Percentiles rank a stretch among this genome's conserved stretches.
phyloP scores from a whole-genome alignment of 2,329 filamentous ascomycete genomes.

The Ambrosiella xylebori region DNA sequence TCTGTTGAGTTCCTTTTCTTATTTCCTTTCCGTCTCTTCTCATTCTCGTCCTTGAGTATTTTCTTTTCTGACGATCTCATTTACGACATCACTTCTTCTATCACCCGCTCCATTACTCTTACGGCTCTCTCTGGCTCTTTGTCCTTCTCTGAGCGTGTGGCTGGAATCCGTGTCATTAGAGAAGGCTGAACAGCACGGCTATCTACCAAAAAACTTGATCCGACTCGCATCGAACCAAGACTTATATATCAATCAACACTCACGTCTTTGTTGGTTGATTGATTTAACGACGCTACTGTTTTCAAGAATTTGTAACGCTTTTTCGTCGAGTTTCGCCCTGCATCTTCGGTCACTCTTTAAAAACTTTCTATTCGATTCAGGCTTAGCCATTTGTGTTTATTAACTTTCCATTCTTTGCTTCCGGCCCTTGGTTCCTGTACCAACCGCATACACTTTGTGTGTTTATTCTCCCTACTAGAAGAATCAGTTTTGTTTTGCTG shows the following conservation, averaged over 20 bases:
- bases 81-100: neutral
- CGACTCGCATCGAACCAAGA: neutral
- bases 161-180: constrained; percentile 10
- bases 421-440: neutral
- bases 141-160: constrained; percentile 7
- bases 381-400: constrained; percentile 4
- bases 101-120: neutral
- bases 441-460: neutral
- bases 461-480: neutral
- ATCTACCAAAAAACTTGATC: neutral
- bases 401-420: constrained; percentile 8
- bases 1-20: constrained; percentile 6
- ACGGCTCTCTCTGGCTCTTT: neutral
- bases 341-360: constrained; percentile 8
- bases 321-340: neutral
- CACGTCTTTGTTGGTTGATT: neutral
- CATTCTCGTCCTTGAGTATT: constrained; percentile 14
- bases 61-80: neutral
- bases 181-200: constrained; percentile 9
- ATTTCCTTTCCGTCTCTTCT: constrained; percentile 7
- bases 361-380: neutral
- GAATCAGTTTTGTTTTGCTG: neutral
- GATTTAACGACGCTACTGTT: neutral
- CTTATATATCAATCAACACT: neutral
- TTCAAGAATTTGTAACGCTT: neutral